Base-by-base conservation (phyloP, 1,284 basidiomycete genomes). In the Naganishia cerealis region DNA sequence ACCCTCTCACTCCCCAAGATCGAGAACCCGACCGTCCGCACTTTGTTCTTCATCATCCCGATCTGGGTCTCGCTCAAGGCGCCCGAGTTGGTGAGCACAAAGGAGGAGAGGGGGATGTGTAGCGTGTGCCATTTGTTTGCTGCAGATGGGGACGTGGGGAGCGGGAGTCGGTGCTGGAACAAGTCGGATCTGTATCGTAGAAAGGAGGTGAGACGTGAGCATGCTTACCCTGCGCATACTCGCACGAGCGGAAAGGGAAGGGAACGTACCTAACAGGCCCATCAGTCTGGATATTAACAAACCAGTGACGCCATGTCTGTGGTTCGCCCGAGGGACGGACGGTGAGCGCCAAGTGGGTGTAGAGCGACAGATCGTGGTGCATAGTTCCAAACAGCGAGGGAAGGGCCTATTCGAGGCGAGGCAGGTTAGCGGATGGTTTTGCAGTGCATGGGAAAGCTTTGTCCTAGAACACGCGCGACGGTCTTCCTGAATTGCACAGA, bases 61-160 rank as follows among this genome's bases (percentile, higher is more conserved):
- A 83, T 76, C 67, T 83, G 81, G 12, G 74, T 77, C 21, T 76
- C 74, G 18, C 79, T 72, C 1, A 82, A 78, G 26, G 79, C 74
- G 43, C 83, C 83, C n/a, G 78, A 79, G 75, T 83, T 83, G 53
- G 82, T 83, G 21, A 83, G 76, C 26, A 83, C 81, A 73, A 84
- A 84, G 43, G 77, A 76, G 65, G 80, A 77, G 50, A 84, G 77
- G 1, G 83, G 82, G 54, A 83, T 75, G 61, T 83, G 75, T 5
- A 84, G 72, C 3, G 82, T 83, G 39, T 81, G 76, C 76, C 82
- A 83, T 48, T 74, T 71, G 58, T 73, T 65, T 6, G 54, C 59
- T 2, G 52, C 53, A 7, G 52, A n/a, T 24, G 50, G 29, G 9
- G 61, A 50, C n/a, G 53, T 39, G 2, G 67, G 62, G 0, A 77